Percentiles rank a stretch among this genome's conserved stretches.
Conservation (phyloP, 768 basidiomycete genomes). For the Tulasnella calospora region DNA sequence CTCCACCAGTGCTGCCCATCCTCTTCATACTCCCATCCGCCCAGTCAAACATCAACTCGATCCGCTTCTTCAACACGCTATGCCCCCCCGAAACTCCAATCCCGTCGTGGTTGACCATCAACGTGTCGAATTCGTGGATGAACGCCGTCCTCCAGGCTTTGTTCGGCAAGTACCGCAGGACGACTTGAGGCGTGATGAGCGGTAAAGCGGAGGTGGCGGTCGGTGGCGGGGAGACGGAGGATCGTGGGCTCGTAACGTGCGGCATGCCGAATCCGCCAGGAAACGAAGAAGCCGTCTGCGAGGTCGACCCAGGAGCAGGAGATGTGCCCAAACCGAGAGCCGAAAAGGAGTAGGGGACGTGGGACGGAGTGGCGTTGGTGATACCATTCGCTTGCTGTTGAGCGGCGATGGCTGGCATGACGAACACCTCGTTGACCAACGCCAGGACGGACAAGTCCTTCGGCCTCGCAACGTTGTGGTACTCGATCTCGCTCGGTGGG, state of each 20-base stretch:
- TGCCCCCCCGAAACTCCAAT: neutral
- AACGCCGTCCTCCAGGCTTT: neutral
- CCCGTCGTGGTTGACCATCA: constrained; percentile 18
- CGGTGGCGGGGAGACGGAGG: neutral
- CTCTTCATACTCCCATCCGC: neutral
- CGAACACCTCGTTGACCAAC: neutral
- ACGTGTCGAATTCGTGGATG: constrained; percentile 7
- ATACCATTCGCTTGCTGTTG: neutral
- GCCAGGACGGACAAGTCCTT: neutral
- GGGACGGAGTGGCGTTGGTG: neutral
- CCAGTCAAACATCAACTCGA: constrained; percentile 19
- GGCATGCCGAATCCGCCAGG: neutral
- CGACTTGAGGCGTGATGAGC: constrained; percentile 4
- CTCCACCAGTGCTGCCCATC: neutral
- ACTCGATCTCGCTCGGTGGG: neutral
- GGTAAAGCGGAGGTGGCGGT: neutral
- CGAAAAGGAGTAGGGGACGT: neutral
- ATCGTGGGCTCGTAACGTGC: neutral
- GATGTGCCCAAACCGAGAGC: neutral
- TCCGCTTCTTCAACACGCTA: neutral
- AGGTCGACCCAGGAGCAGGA: neutral
- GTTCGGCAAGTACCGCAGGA: neutral
- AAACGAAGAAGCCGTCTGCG: neutral
- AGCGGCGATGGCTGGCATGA: neutral
- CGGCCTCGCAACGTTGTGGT: neutral